Evolutionary conservation across 495 filamentous ascomycete species (phyloP).

Genomic region (Talaromyces borbonicus): DNA sequence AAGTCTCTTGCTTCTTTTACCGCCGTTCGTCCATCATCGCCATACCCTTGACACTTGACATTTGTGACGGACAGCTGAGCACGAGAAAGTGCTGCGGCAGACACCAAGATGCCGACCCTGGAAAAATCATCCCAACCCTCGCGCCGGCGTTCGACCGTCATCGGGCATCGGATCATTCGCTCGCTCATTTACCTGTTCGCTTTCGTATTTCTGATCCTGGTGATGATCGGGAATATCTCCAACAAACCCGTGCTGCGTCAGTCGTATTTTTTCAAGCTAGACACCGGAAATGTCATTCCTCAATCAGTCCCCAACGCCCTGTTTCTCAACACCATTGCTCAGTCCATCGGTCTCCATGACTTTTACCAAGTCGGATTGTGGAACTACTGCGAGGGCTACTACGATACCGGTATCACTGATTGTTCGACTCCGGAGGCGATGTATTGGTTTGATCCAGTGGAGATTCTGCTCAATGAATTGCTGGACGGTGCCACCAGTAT

Average conservation of each 20-base stretch:
- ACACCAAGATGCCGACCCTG: slow-evolving; percentile 9
- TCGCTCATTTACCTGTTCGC: slow-evolving; percentile 62
- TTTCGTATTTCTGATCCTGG: slow-evolving; percentile 67
- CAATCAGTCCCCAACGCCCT: slow-evolving; percentile 60
- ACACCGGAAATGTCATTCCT: slow-evolving; percentile 78
- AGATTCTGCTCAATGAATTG: slow-evolving; percentile 67
- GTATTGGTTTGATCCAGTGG: slow-evolving; percentile 87
- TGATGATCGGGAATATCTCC: slow-evolving; percentile 62
- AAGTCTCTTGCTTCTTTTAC: too few relatives aligned
- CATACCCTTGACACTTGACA: too few relatives aligned
- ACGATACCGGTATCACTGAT: slow-evolving; percentile 56
- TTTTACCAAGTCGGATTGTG: slow-evolving; percentile 91
- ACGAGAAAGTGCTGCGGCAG: too few relatives aligned
- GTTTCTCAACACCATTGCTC: slow-evolving; percentile 83
- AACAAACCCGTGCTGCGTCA: slow-evolving; percentile 46
- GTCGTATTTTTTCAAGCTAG: slow-evolving; percentile 75
- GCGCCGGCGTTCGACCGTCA: slow-evolving; percentile 17
- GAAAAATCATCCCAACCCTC: slow-evolving; percentile 11
- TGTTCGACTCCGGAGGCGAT: slow-evolving; percentile 59
- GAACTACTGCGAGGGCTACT: slow-evolving; percentile 82
- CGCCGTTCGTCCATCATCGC: too few relatives aligned
- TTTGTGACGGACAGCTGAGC: too few relatives aligned
- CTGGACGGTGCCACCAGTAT: slow-evolving; percentile 68
- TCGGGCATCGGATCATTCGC: slow-evolving; percentile 41
- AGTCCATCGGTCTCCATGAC: slow-evolving; percentile 78